Evolutionary conservation across 805 yeast species (phyloP), one percentile per base, ranked within the genome.

Genomic region (Lachancea sp.): DNA sequence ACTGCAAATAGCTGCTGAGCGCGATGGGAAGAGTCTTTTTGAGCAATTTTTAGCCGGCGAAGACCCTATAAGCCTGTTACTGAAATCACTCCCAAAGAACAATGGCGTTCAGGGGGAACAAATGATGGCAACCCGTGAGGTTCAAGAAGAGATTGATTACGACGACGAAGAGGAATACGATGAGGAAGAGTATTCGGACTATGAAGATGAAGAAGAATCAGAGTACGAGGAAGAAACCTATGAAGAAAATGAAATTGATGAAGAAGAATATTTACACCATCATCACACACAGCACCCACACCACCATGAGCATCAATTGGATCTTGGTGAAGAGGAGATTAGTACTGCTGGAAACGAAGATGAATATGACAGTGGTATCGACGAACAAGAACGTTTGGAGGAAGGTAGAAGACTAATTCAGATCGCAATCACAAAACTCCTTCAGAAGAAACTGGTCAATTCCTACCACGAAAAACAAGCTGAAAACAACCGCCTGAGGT

Each of bases 391-490:
- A 60, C 73, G 89, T 41, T 66, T 85, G 56, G 82, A 79, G 55
- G 95, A 89, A 64, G 82, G 91, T 11, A 82, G 90, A 32, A 79
- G 84, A 20, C 75, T 87, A 72, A 75, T 90, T 49, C 88, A 86
- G 55, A 72, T 85, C 43, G 84, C 88, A 45, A 85, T 90, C 1
- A 82, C 93, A 3, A 79, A 86, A 43, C 71, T 87, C 59, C 74
- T 90, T 54, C 86, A 85, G 56, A 81, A 78, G 52, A 75, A 88
- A 37, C 75, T 90, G 27, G 71, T 85, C 56, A 78, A 75, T 26
- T 86, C 95, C 0, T 89, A 82, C 58, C 84, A 85, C 49, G 90
- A 83, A 55, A 83, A 79, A 51, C 77, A 84, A 39, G 90, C 95
- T 11, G 87, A 83, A 48, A 93, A 85, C 54, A 73, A 82, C 47